Evolutionary conservation across 108 stramenopile species (phyloP).

Genomic region (Schizochytrium sp.): DNA sequence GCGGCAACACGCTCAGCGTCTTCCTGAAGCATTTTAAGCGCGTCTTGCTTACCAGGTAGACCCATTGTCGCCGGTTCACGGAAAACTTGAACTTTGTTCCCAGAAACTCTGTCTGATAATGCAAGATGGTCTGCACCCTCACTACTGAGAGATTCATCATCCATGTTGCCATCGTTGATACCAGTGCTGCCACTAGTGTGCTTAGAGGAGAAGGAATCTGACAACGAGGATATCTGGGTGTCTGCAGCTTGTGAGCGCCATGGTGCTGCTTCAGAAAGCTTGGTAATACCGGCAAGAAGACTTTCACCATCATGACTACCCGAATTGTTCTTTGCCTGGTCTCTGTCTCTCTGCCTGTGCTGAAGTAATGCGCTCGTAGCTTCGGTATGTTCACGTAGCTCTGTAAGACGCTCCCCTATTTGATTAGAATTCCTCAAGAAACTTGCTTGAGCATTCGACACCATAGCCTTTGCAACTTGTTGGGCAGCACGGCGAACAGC

Average conservation of each 20-base stretch:
- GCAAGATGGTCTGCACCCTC: not conserved
- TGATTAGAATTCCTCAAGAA: not conserved
- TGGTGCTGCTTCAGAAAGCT: too few species aligned
- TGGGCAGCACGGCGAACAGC: not conserved
- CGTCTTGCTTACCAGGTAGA: not conserved
- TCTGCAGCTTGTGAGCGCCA: not conserved
- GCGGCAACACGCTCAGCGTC: constrained; percentile 45
- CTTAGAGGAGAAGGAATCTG: not conserved
- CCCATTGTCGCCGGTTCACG: not conserved
- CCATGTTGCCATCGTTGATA: not conserved
- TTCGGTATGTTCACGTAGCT: not conserved
- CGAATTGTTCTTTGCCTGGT: too few species aligned
- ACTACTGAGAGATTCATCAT: not conserved
- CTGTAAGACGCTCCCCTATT: not conserved
- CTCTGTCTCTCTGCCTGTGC: not conserved
- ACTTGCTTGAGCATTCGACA: not conserved
- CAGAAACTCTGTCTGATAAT: too few species aligned
- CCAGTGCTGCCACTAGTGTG: not conserved
- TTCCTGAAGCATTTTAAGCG: not conserved
- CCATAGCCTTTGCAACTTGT: not conserved
- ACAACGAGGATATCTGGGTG: not conserved
- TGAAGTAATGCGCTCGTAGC: not conserved
- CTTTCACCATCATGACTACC: too few species aligned
- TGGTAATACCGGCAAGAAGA: too few species aligned
- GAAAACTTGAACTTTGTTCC: not conserved